phyloP scores from a whole-genome alignment of 805 yeast species.

The Hanseniaspora vineae region DNA sequence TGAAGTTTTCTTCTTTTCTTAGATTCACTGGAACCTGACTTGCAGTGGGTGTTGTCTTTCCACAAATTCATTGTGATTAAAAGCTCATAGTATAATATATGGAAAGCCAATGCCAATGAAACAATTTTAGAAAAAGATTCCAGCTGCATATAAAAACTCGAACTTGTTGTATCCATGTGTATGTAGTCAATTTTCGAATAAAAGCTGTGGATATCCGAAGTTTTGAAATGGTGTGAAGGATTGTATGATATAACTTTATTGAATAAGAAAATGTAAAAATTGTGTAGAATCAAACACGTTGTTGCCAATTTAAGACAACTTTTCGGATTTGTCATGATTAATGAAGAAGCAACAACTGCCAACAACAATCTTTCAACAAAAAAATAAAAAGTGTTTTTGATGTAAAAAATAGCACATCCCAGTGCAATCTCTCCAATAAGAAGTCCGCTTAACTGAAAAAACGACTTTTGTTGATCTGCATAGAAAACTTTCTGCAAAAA shows the following conservation, averaged over 20 bases:
- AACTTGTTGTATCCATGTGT: neutral
- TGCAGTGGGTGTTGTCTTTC: neutral
- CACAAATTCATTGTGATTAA: neutral
- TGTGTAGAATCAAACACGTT: neutral
- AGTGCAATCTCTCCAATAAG: neutral
- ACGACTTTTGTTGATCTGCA: neutral
- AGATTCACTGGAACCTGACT: neutral
- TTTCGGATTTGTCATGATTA: slow-evolving; percentile 12
- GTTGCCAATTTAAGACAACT: neutral
- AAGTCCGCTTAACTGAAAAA: neutral
- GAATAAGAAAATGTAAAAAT: neutral
- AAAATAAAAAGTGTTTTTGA: slow-evolving; percentile 4
- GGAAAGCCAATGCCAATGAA: neutral
- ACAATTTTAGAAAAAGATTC: neutral
- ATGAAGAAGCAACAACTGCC: slow-evolving; percentile 21
- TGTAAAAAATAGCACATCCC: neutral
- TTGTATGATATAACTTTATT: neutral
- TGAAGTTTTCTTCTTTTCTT: neutral
- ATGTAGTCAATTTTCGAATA: no score
- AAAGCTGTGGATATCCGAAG: neutral
- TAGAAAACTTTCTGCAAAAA: neutral
- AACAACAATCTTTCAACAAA: slow-evolving; percentile 19
- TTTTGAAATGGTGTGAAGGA: neutral
- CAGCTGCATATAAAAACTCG: neutral
- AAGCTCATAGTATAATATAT: neutral